Evolutionary conservation across 371 early-diverging fungal species (phyloP), one percentile per base, ranked within the genome.

Genomic region (Apophysomyces variabilis): DNA sequence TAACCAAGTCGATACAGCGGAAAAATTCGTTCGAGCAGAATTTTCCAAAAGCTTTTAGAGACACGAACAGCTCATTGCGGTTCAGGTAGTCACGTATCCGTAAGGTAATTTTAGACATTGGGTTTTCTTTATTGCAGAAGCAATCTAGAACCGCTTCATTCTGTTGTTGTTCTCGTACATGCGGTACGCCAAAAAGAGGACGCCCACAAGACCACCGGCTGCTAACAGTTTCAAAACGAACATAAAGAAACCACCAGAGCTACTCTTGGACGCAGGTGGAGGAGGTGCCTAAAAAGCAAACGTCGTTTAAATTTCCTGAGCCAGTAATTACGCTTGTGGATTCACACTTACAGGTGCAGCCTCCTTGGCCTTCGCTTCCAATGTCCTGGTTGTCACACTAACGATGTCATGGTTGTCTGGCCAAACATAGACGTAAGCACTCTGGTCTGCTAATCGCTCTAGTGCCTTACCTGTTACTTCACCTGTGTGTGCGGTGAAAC

Each of bases 401-500:
- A 92, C 76, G 62, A 95, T 86, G 67, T 95, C 95, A 70, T 95
- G 95, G 65, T 90, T 89, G 71, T 95, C 95, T 82, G 61, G 63
- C 32, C 32, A 26, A 11, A 58, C n/a, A 14, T 14, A n/a, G 18
- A 62, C 38, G 32, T 58, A 62, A 44, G 39, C 18, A 21, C 60
- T 5, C 47, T 21, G 39, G 12, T 18, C 6, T 50, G 57, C 45
- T 35, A 14, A 54, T 13, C n/a, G 14, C 56, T 9, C 36, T 9
- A 47, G 26, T 7, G 26, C 14, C 43, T 26, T 76, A 87, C 87
- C 91, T 41, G 88, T 83, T 38, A 96, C 89, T 61, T 94, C 96
- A 62, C 98, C 98, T 0, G 98, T 98, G 46, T 88, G 86, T 7
- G 96, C 93, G 46, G 92, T 85, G 80, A 96, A 97, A 9, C 97